A percentile compares a stretch with the other conserved stretches of the same genome.
Evolutionary conservation across 2,329 filamentous ascomycete genomes (phyloP).

Genomic region (Epicoccum nigrum): DNA sequence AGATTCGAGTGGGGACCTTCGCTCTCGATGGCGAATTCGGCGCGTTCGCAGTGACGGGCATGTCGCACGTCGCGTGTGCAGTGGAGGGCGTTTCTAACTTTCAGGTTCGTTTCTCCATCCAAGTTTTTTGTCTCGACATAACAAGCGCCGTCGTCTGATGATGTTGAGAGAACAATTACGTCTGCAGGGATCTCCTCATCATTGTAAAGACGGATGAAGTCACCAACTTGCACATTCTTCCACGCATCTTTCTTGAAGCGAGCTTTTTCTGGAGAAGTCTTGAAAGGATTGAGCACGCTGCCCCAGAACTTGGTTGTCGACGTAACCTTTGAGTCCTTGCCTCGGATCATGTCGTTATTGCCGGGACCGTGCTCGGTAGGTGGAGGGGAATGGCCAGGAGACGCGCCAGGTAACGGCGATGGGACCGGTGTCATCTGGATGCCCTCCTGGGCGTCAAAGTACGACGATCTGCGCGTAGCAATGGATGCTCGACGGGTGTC

Average conservation of each 20-base stretch:
- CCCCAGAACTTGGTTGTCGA: constrained; percentile 63
- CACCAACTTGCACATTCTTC: constrained; percentile 94
- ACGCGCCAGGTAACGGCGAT: constrained; percentile 70
- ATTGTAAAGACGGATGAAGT: constrained; percentile 96
- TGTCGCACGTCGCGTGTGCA: constrained; percentile 84
- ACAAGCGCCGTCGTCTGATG: constrained; percentile 90
- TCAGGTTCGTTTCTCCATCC: constrained; percentile 97
- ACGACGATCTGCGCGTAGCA: constrained; percentile 59
- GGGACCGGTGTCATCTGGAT: constrained; percentile 97
- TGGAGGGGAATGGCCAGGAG: constrained; percentile 34
- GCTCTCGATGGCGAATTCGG: constrained; percentile 87
- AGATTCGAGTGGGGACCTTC: constrained; percentile 91
- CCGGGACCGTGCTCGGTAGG: constrained; percentile 36
- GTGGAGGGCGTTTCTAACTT: constrained; percentile 88
- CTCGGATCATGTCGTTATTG: constrained; percentile 36
- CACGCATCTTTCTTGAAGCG: constrained; percentile 91
- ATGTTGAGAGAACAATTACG: constrained; percentile 88
- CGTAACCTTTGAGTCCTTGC: constrained; percentile 27
- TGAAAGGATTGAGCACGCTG: constrained; percentile 74
- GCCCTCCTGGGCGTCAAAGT: constrained; percentile 62
- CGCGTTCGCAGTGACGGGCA: constrained; percentile 87
- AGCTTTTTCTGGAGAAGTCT: constrained; percentile 70
- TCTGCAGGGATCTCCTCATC: constrained; percentile 95
- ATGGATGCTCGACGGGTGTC: constrained; percentile 67
- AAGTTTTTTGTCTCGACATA: constrained; percentile 98